Base-by-base conservation (phyloP, 2,329 filamentous ascomycete genomes). In the Pseudocercospora fijiensis region DNA sequence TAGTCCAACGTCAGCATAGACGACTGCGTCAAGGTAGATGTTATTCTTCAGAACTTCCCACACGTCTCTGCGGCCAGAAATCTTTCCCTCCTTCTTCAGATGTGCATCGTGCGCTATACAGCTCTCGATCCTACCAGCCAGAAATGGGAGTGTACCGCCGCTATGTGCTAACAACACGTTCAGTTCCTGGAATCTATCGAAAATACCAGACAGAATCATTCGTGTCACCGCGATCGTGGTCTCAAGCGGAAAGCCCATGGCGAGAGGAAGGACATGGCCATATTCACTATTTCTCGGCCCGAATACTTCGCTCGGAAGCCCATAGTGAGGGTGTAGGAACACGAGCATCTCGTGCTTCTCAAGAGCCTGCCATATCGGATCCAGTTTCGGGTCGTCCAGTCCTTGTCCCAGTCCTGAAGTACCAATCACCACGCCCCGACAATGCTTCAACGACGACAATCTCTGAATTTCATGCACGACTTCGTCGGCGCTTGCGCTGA, bases 271-370 rank as follows among this genome's bases (percentile, higher is more conserved):
- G 0, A 96, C 92, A 75, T 96, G 93, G 0, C 93, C 93, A 74
- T 96, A 96, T 30, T 85, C 83, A 65, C 89, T 88, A 0, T 85
- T 86, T 7, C 89, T 82, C 0, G 90, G 85, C 0, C 93, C 93
- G 78, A 90, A 96, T 3, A 96, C 91, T 8, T 87, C 85, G 64
- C 85, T 85, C 0, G 92, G 92, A 2, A 97, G 84, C 1, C 93
- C 93, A 75, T 97, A 96, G 77, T 97, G 93, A 27, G 93, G 93
- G 77, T 97, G 93, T 58, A 97, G 77, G 79, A 97, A 97, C 56
- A 96, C 81, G 24, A 90, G 81, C 33, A 91, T 81, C 7, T 81
- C 76, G 0, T 85, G 84, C 45, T 84, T 83, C 47, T 91, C 86
- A 1, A 97, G 77, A 0, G 88, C 87, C 10, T 82, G 76, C 77